Evolutionary conservation across 2,329 filamentous ascomycete genomes (phyloP).

Genomic region (Colletotrichum tofieldiae): DNA sequence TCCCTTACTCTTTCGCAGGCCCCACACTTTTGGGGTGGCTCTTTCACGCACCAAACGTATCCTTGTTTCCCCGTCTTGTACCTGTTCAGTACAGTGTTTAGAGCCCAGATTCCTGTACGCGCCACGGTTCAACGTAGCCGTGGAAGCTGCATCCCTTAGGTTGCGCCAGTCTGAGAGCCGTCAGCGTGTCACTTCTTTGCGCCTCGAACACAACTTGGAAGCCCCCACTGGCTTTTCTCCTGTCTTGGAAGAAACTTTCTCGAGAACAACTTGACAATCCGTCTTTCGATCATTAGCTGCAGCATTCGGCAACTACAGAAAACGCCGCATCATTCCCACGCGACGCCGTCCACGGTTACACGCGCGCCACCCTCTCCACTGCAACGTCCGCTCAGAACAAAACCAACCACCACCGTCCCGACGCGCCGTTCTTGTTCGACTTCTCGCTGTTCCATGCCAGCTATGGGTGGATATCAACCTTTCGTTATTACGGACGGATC

Average conservation of each 20-base stretch:
- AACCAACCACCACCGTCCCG: neutral
- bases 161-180: constrained; percentile 11
- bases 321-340: neutral
- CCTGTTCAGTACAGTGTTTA: neutral
- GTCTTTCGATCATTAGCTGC: neutral
- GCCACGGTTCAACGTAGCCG: constrained; percentile 2
- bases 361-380: constrained; percentile 4
- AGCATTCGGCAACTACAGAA: neutral
- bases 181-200: constrained; percentile 24
- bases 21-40: too few relatives aligned
- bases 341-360: neutral
- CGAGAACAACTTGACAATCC: neutral
- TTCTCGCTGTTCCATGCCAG: neutral
- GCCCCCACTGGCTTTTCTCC: neutral
- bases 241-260: neutral
- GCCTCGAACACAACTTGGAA: constrained; percentile 11
- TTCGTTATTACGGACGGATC: constrained; percentile 12
- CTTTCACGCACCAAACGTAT: neutral
- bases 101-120: constrained; percentile 10
- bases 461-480: constrained; percentile 26
- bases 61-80: neutral
- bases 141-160: constrained; percentile 34
- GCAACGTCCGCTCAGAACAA: neutral
- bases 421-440: constrained; percentile 2
- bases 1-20: neutral